Percentiles rank a stretch among this genome's conserved stretches.
These are phyloP conservation scores for Termitomyces sp. DNA, from an alignment of 768 basidiomycete species.

Conservation along the genomic window DNA sequence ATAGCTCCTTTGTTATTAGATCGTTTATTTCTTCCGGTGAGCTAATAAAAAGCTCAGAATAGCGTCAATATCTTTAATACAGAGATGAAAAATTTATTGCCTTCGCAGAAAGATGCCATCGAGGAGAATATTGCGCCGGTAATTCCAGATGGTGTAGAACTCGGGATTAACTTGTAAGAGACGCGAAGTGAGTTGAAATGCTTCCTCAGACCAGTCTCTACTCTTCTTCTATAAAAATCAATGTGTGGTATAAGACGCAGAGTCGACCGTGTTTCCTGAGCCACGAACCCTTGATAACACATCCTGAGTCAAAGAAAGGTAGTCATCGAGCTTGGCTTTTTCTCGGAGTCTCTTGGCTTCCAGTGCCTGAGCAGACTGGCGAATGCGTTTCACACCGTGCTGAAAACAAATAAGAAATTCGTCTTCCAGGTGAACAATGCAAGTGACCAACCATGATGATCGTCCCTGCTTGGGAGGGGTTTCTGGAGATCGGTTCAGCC, in stretches of 20 bases:
- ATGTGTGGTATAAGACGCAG: constrained; percentile 7
- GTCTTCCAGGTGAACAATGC: neutral
- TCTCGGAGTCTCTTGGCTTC: constrained; percentile 69
- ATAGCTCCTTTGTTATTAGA: constrained; percentile 66
- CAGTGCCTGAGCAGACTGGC: constrained; percentile 52
- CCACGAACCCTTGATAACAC: constrained; percentile 58
- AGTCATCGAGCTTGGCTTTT: constrained; percentile 69
- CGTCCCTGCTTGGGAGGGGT: neutral
- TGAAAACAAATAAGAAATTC: constrained; percentile 20
- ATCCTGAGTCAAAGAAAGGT: constrained; percentile 57
- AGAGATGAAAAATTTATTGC: constrained; percentile 29
- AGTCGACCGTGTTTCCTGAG: neutral
- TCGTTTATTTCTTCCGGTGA: constrained; percentile 55
- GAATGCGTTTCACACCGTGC: constrained; percentile 68
- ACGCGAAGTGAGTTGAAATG: constrained; percentile 70
- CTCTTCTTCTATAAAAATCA: constrained; percentile 51
- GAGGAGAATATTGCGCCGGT: constrained; percentile 74
- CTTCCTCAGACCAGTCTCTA: constrained; percentile 64
- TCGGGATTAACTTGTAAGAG: constrained; percentile 87
- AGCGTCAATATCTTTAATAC: neutral
- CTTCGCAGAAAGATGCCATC: constrained; percentile 63
- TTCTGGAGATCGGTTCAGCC: constrained; percentile 8
- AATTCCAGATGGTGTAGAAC: constrained; percentile 97
- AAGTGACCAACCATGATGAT: constrained; percentile 13
- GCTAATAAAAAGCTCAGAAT: constrained; percentile 32